Conservation (phyloP, 2,329 filamentous ascomycete species). For the Paraphoma sp. region DNA sequence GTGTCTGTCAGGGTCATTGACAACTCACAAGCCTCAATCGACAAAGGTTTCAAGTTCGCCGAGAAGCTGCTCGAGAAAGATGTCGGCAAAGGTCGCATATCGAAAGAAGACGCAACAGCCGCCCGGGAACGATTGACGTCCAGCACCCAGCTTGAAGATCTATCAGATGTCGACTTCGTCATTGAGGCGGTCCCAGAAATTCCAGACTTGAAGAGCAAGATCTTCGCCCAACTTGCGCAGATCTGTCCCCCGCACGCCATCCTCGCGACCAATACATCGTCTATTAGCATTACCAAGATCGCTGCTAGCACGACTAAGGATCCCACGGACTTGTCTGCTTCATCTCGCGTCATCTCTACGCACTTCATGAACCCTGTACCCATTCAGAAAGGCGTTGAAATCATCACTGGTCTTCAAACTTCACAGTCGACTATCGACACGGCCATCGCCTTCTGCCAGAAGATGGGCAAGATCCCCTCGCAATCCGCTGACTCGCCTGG, state of each 20-base stretch:
- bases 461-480: slow-evolving; percentile 92
- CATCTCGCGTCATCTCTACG: slow-evolving; percentile 89
- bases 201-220: slow-evolving; percentile 81
- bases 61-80: slow-evolving; percentile 95
- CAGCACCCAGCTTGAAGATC: slow-evolving; percentile 75
- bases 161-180: slow-evolving; percentile 89
- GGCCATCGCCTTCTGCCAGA: slow-evolving; percentile 83
- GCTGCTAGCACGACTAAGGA: slow-evolving; percentile 83
- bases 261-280: slow-evolving; percentile 97
- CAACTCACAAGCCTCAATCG: slow-evolving; percentile 79
- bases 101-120: slow-evolving; percentile 78
- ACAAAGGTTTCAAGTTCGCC: slow-evolving; percentile 90
- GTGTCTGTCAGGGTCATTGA: slow-evolving; percentile 89
- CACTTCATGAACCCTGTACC: slow-evolving; percentile 99
- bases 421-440: slow-evolving; percentile 80
- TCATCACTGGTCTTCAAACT: slow-evolving; percentile 93
- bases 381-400: slow-evolving; percentile 95
- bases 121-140: slow-evolving; percentile 73
- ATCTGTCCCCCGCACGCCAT: slow-evolving; percentile 86
- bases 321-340: slow-evolving; percentile 78
- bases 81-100: slow-evolving; percentile 84
- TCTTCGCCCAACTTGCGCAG: slow-evolving; percentile 82
- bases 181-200: slow-evolving; percentile 98
- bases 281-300: slow-evolving; percentile 95
- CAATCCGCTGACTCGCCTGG: slow-evolving; percentile 89